Base-by-base conservation (phyloP, 495 filamentous ascomycete species). In the Jackrogersella multiformis region DNA sequence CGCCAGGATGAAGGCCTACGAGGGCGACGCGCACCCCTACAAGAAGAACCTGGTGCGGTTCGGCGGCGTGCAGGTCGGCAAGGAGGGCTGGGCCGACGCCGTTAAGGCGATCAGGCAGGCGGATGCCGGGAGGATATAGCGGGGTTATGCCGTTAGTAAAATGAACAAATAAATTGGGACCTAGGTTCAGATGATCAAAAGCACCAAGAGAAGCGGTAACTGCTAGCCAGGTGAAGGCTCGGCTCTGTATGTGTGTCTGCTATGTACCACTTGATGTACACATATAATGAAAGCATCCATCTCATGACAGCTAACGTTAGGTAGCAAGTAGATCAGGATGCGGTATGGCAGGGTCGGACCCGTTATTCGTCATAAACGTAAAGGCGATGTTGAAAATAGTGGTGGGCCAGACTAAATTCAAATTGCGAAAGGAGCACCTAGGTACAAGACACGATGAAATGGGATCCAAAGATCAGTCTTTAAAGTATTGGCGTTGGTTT, bases 1-100 rank as follows among this genome's bases (percentile, higher is more conserved):
- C 81, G 91, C 86, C n/a, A 81, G 95, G 70, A 78, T 99, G 75
- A 98, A 97, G 86, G 93, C 90, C 18, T 99, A 97, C 78, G 95
- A 98, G 80, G 93, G 95, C 18, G 83, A 88, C 35, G 85, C 85
- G 30, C 95, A 98, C 81, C 95, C 96, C 30, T 97, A 96, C 77
- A 92, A 93, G 85, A 76, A 87, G 72, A 99, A 99, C 69, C 78
- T 98, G 59, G 74, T 97, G 7, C 89, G 83, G 73, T 89, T 95
- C 66, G 84, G 82, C 28, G 87, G 86, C 68, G 77, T 84, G 68
- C 65, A 80, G 69, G 78, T 83, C 4, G 85, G 83, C 12, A 74
- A 78, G 58, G 60, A 76, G 13, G 80, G 80, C 23, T 84, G 81
- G 81, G 73, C 68, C 56, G 76, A 76, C 45, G 71, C 74, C 10